A percentile compares a stretch with the other conserved stretches of the same genome.
Conservation (phyloP, 495 filamentous ascomycete genomes). For the Xylaria cubensis region DNA sequence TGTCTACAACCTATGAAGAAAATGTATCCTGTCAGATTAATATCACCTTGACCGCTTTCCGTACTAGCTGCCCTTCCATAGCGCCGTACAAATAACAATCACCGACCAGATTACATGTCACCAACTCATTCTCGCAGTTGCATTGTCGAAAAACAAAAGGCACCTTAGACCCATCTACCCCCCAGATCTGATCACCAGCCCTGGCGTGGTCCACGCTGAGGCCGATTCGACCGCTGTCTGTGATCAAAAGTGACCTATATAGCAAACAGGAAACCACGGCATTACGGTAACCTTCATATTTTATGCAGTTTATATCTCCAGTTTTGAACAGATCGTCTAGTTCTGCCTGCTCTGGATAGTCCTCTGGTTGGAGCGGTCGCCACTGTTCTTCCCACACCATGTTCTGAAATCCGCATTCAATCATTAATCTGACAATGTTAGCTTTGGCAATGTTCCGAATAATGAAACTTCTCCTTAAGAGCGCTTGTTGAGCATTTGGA, state of each 20-base stretch:
- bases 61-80: neutral
- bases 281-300: neutral
- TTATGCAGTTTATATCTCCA: neutral
- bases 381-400: neutral
- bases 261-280: neutral
- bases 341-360: neutral
- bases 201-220: neutral
- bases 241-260: neutral
- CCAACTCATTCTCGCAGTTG: neutral
- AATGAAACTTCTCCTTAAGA: neutral
- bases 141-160: neutral
- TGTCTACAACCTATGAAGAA: neutral
- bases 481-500: neutral
- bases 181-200: neutral
- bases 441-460: neutral
- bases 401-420: neutral
- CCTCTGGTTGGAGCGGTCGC: neutral
- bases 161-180: neutral
- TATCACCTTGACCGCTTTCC: neutral
- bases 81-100: neutral
- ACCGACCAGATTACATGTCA: neutral
- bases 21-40: neutral
- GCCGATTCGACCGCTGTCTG: neutral
- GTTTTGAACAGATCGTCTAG: neutral
- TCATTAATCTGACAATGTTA: neutral